phyloP scores from a whole-genome alignment of 148 eudicot species.

The Oxyria digyna region DNA sequence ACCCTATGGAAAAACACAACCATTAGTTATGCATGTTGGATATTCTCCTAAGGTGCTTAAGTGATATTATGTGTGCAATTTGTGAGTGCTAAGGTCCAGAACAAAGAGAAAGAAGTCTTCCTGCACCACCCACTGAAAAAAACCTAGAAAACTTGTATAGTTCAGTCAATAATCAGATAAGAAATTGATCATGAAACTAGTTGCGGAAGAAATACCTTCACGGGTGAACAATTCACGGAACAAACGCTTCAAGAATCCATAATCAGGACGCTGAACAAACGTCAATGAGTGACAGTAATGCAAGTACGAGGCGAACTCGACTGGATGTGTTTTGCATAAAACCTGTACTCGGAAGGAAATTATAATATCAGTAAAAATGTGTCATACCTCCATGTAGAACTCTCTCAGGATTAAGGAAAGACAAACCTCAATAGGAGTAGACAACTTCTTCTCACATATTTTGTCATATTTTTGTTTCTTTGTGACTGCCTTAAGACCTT shows the following conservation, averaged over 20 bases:
- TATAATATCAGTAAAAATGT: neutral
- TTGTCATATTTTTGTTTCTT: slow-evolving; percentile 98
- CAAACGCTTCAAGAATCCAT: slow-evolving; percentile 91
- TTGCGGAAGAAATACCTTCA: slow-evolving; percentile 41
- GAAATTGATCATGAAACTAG: neutral
- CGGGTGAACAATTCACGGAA: slow-evolving; percentile 89
- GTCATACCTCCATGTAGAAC: neutral
- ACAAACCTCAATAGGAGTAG: slow-evolving; percentile 93
- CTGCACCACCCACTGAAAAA: neutral
- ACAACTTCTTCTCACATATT: slow-evolving; percentile 92
- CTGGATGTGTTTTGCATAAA: slow-evolving; percentile 93
- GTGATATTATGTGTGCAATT: neutral
- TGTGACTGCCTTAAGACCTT: slow-evolving; percentile 95
- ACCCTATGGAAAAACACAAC: slow-evolving; percentile 35
- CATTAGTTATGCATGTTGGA: neutral
- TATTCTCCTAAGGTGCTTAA: neutral
- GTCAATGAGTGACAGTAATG: slow-evolving; percentile 97
- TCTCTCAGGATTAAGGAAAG: neutral
- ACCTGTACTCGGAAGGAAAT: slow-evolving; percentile 26
- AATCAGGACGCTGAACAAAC: slow-evolving; percentile 97
- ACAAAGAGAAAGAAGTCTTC: neutral
- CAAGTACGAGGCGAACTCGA: slow-evolving; percentile 94
- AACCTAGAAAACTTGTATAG: neutral
- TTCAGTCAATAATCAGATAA: neutral
- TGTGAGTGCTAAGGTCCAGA: neutral